Conservation (phyloP, 768 basidiomycete species). For the Suillus subaureus region DNA sequence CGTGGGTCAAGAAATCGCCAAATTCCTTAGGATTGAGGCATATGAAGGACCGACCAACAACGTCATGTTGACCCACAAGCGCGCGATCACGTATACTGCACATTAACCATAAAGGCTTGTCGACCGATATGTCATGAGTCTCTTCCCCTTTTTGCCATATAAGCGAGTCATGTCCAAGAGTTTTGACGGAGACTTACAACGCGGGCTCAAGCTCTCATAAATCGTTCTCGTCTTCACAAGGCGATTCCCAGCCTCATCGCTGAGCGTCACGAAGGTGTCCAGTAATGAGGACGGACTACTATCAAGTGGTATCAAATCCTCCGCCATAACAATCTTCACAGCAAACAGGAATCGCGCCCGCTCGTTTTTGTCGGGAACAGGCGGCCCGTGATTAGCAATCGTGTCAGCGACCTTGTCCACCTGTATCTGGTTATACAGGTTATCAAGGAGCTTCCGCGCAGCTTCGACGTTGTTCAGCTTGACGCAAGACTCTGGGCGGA, state of each 20-base stretch:
- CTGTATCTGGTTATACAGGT: constrained; percentile 90
- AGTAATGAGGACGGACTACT: constrained; percentile 76
- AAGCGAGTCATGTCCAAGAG: constrained; percentile 10
- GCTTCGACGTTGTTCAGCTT: constrained; percentile 98
- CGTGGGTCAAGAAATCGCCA: constrained; percentile 87
- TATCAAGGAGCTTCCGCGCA: constrained; percentile 87
- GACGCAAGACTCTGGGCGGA: constrained; percentile 91
- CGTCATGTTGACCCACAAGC: constrained; percentile 90
- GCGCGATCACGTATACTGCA: constrained; percentile 91
- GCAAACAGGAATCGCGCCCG: constrained; percentile 81
- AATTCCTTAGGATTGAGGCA: constrained; percentile 89
- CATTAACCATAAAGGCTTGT: constrained; percentile 96
- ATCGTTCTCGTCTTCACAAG: constrained; percentile 95
- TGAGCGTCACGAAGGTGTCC: constrained; percentile 93
- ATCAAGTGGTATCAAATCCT: constrained; percentile 80
- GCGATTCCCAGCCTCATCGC: constrained; percentile 87
- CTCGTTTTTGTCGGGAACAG: constrained; percentile 71
- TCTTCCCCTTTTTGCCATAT: constrained; percentile 77
- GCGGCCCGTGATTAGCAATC: constrained; percentile 57
- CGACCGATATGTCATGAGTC: constrained; percentile 92
- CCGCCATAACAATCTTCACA: constrained; percentile 91
- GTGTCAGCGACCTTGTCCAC: constrained; percentile 82
- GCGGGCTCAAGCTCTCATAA: constrained; percentile 86
- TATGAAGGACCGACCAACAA: constrained; percentile 87
- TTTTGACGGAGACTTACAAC: constrained; percentile 59